A percentile compares a stretch with the other conserved stretches of the same genome.
Conservation (phyloP, 176 grass and related monocot genomes). For the Paspalum notatum region DNA sequence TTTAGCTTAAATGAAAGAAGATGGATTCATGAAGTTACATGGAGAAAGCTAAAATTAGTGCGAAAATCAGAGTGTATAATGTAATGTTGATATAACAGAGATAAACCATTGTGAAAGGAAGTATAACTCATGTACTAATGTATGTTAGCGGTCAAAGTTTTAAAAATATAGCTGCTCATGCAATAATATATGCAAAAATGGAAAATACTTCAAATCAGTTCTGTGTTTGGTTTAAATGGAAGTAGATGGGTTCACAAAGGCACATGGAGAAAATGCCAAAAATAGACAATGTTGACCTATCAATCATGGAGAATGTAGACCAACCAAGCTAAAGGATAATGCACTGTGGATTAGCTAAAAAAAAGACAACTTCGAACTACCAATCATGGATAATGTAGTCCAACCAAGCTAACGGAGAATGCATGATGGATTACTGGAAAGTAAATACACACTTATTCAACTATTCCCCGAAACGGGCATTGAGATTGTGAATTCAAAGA, state of each 20-base stretch:
- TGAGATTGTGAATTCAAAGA: conserved; percentile 44
- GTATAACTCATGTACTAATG: neutral
- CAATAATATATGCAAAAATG: conserved; percentile 20
- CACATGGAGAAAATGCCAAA: conserved; percentile 9
- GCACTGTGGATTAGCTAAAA: neutral
- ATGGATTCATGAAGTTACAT: neutral
- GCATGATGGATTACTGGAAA: conserved; percentile 1
- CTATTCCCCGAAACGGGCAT: conserved; percentile 31
- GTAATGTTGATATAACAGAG: neutral
- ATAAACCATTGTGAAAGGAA: neutral
- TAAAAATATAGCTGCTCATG: neutral
- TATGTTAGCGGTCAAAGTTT: conserved; percentile 10
- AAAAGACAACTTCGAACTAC: conserved; percentile 5
- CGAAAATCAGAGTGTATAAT: neutral
- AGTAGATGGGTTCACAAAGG: conserved; percentile 15
- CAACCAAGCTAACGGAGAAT: conserved; percentile 28
- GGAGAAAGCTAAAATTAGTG: too few species aligned
- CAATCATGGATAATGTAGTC: conserved; percentile 1
- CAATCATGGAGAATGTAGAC: conserved; percentile 9
- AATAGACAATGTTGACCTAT: conserved; percentile 1
- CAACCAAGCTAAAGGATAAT: conserved; percentile 27
- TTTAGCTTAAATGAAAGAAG: conserved; percentile 16
- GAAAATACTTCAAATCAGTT: conserved; percentile 9
- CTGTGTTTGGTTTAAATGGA: neutral
- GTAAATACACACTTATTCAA: neutral